phyloP scores from a whole-genome alignment of 176 grass and related monocot genomes.

The Puya raimondii region DNA sequence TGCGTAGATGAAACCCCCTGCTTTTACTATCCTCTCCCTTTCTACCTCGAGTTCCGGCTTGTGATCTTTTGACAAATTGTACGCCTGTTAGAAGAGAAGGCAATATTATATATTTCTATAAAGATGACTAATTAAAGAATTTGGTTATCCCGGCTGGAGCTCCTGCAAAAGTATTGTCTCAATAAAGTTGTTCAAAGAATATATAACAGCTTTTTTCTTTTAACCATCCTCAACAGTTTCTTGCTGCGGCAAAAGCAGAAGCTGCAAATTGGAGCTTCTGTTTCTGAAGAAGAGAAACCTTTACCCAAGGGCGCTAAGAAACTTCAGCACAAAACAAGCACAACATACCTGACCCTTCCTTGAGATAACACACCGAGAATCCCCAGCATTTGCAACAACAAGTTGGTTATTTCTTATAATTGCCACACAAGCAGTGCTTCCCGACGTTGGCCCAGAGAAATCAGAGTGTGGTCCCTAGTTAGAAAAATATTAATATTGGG shows the following conservation, averaged over 20 bases:
- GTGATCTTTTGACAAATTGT: conserved; percentile 91
- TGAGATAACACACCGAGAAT: conserved; percentile 92
- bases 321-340: not conserved
- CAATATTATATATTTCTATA: not conserved
- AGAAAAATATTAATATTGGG: not conserved
- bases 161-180: too few relatives aligned
- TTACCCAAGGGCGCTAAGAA: too few relatives aligned
- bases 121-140: not conserved
- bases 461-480: conserved; percentile 92
- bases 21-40: conserved; percentile 88
- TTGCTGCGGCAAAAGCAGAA: too few relatives aligned
- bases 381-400: conserved; percentile 84
- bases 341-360: conserved; percentile 67
- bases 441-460: conserved; percentile 69
- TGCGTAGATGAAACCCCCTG: conserved; percentile 79
- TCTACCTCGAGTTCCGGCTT: conserved; percentile 86
- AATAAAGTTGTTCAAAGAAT: too few relatives aligned
- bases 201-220: too few relatives aligned
- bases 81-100: conserved; percentile 46
- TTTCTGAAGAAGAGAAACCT: too few relatives aligned
- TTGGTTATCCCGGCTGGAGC: too few relatives aligned
- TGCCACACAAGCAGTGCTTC: conserved; percentile 90
- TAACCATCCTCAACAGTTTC: too few relatives aligned
- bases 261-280: too few relatives aligned
- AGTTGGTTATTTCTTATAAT: conserved; percentile 74